These are phyloP conservation scores for Fusarium ramigenum DNA, from an alignment of 2,329 filamentous ascomycete species.

Conservation along the genomic window DNA sequence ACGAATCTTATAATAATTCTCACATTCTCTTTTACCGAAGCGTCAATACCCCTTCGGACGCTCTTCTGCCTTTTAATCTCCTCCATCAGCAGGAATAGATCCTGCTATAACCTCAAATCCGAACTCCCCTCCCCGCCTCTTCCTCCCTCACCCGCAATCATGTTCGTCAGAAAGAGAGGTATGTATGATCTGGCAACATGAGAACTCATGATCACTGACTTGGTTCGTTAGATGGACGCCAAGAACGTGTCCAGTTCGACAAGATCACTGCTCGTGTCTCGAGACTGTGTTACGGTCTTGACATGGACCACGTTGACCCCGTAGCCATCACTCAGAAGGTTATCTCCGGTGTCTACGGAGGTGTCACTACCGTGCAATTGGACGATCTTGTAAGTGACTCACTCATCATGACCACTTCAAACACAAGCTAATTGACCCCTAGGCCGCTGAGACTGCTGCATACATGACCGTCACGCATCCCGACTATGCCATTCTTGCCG, in stretches of 20 bases:
- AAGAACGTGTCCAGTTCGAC: slow-evolving; percentile 99
- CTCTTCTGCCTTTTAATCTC: slow-evolving; percentile 38
- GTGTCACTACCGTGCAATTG: slow-evolving; percentile 94
- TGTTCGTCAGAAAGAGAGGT: slow-evolving; percentile 73
- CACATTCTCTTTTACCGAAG: slow-evolving; percentile 27
- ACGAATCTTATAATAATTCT: slow-evolving; percentile 20
- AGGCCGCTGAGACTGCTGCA: slow-evolving; percentile 98
- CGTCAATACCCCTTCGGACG: slow-evolving; percentile 22
- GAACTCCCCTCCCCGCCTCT: slow-evolving; percentile 31
- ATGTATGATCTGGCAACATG: slow-evolving; percentile 46
- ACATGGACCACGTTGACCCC: slow-evolving; percentile 93
- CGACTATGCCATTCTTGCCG: slow-evolving; percentile 97
- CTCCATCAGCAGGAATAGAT: slow-evolving; percentile 39
- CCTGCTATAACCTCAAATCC: slow-evolving; percentile 34
- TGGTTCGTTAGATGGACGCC: slow-evolving; percentile 82
- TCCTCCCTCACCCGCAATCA: slow-evolving; percentile 49
- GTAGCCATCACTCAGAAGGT: slow-evolving; percentile 99
- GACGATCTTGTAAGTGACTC: slow-evolving; percentile 86
- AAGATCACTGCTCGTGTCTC: slow-evolving; percentile 99
- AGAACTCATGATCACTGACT: slow-evolving; percentile 42
- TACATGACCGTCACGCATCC: slow-evolving; percentile 99
- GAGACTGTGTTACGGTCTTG: slow-evolving; percentile 95
- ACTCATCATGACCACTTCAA: neutral
- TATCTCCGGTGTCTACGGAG: slow-evolving; percentile 98
- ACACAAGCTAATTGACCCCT: slow-evolving; percentile 21